Conservation (phyloP, 805 yeast genomes). For the Starmerella tilneyi region DNA sequence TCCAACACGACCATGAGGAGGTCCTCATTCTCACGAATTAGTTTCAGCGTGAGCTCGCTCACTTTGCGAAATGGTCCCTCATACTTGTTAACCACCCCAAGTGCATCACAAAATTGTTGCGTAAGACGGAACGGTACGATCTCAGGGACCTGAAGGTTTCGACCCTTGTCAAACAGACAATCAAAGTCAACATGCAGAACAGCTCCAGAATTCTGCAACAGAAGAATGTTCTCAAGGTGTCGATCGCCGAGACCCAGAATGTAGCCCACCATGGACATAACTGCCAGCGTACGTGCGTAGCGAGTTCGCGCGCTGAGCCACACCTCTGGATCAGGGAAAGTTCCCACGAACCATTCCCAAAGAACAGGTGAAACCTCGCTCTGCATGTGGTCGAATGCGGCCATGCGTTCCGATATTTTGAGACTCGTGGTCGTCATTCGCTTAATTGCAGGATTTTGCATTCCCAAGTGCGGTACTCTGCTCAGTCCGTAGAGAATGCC, state of each 20-base stretch:
- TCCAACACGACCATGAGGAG: slow-evolving; percentile 83
- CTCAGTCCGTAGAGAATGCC: slow-evolving; percentile 41
- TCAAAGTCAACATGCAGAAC: slow-evolving; percentile 93
- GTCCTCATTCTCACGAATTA: slow-evolving; percentile 70
- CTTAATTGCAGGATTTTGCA: slow-evolving; percentile 32
- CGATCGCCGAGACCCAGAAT: slow-evolving; percentile 92
- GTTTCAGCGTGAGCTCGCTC: slow-evolving; percentile 68
- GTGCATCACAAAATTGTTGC: slow-evolving; percentile 76
- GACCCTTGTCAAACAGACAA: slow-evolving; percentile 77
- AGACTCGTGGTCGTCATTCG: slow-evolving; percentile 28
- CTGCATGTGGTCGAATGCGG: slow-evolving; percentile 32
- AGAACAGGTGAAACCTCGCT: slow-evolving; percentile 42
- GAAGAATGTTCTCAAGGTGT: slow-evolving; percentile 82
- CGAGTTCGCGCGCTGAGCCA: slow-evolving; percentile 76
- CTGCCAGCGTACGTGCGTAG: slow-evolving; percentile 75
- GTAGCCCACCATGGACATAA: slow-evolving; percentile 95
- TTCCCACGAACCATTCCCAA: slow-evolving; percentile 78
- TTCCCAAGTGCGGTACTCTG: slow-evolving; percentile 11
- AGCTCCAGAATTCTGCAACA: slow-evolving; percentile 63
- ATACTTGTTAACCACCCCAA: slow-evolving; percentile 66
- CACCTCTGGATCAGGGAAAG: slow-evolving; percentile 75
- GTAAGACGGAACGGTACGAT: slow-evolving; percentile 90
- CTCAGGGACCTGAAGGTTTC: slow-evolving; percentile 67
- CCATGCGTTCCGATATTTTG: slow-evolving; percentile 26
- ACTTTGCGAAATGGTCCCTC: slow-evolving; percentile 84